Conservation (phyloP, 257 asterid genomes). For the Solanum sejunctum region DNA sequence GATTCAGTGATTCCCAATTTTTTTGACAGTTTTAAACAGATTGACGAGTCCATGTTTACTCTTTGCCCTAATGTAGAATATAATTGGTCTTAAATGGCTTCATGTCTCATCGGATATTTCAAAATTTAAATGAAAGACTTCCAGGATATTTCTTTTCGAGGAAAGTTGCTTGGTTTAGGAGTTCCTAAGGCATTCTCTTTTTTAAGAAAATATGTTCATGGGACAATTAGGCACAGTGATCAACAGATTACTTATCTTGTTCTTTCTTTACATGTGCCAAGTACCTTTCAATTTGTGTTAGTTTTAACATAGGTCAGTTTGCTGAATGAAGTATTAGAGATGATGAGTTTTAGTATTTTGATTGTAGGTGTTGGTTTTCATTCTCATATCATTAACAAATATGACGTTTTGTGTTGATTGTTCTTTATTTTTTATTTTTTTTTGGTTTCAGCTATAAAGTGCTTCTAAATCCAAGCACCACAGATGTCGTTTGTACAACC, state of each 20-base stretch:
- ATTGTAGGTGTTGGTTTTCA: not conserved
- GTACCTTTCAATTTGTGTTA: not conserved
- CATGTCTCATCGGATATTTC: not conserved
- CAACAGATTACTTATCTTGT: not conserved
- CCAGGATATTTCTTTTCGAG: not conserved
- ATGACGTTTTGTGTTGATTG: not conserved
- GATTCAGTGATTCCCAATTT: not conserved
- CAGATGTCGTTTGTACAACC: constrained; percentile 96
- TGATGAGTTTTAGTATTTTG: not conserved
- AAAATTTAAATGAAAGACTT: not conserved
- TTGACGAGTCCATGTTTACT: not conserved
- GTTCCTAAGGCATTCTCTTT: not conserved
- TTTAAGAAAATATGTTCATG: not conserved
- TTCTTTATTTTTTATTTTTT: not conserved
- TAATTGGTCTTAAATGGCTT: not conserved
- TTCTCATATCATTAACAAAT: not conserved
- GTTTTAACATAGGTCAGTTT: not conserved
- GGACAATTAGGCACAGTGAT: not conserved
- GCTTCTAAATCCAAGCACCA: constrained; percentile 93
- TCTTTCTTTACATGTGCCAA: not conserved
- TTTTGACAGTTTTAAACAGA: not conserved
- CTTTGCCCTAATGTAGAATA: not conserved
- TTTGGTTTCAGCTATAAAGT: constrained; percentile 64
- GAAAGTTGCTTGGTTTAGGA: not conserved
- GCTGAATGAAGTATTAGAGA: not conserved